phyloP scores from a whole-genome alignment of 768 basidiomycete genomes.

The Sarcomyxa edulis region DNA sequence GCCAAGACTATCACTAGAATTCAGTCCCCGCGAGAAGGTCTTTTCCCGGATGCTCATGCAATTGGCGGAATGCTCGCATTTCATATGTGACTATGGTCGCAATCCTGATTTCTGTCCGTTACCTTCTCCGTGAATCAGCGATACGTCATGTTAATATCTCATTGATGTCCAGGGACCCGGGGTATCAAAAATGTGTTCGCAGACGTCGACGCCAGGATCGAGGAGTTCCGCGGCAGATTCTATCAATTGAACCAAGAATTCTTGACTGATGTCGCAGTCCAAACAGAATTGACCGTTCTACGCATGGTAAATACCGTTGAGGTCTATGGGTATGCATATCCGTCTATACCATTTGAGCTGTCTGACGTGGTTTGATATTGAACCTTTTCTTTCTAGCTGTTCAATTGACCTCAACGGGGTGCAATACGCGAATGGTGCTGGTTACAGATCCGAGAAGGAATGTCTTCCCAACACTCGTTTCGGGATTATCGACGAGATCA shows the following conservation, averaged over 20 bases:
- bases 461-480: constrained; percentile 17
- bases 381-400: too few species aligned
- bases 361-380: too few species aligned
- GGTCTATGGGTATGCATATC: too few species aligned
- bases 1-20: constrained; percentile 7
- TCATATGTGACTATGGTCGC: constrained; percentile 19
- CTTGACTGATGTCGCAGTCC: not conserved
- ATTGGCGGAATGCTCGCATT: constrained; percentile 22
- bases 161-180: constrained; percentile 1
- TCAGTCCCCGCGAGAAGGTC: constrained; percentile 10
- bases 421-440: constrained; percentile 3
- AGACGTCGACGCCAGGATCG: constrained; percentile 1
- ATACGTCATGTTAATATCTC: not conserved
- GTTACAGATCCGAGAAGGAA: constrained; percentile 5
- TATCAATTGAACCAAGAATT: not conserved
- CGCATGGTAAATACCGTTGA: too few species aligned
- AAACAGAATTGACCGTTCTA: constrained; percentile 4
- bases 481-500: constrained; percentile 17
- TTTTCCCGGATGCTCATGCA: constrained; percentile 15
- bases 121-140: not conserved
- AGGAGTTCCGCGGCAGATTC: constrained; percentile 5
- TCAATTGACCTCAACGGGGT: not conserved
- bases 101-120: constrained; percentile 14
- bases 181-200: not conserved
- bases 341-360: too few species aligned